Evolutionary conservation across 2,329 filamentous ascomycete genomes (phyloP), one percentile per base, ranked within the genome.

Genomic region (Claviceps paspali): DNA sequence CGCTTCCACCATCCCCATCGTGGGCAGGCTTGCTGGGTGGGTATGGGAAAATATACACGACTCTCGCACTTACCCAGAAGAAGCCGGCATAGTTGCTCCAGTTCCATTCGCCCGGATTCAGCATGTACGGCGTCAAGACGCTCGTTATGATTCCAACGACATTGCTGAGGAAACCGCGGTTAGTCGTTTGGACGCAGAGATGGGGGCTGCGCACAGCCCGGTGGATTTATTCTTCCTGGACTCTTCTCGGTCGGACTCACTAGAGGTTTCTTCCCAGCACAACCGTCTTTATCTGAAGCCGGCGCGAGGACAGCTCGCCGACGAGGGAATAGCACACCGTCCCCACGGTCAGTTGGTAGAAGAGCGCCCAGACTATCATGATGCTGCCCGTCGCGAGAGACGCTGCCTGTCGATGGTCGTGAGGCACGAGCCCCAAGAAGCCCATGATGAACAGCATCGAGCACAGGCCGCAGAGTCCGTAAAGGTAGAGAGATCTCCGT

Each of bases 281-380:
- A 17, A 93, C 81, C 0, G 87, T 93, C 65, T 94, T 94, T 63
- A 92, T 87, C 52, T 87, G 81, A 24, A 95, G 68, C 2, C 86
- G 73, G 11, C 82, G 74, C 0, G 84, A 85, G 0, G 84, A 86
- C 17, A 94, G 60, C 55, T 94, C 86, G 1, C 82, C 75, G 4
- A 94, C 86, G 9, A 94, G 71, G 0, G 84, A 91, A 61, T 92
- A 94, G 57, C 81, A 85, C 6, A 93, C 84, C 0, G 86, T 91
- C 28, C 86, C 86, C 34, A 94, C 85, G 0, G 83, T 82, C 33
- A 88, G 67, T 54, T 94, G 84, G 60, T 93, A 94, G 49, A 79
- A 73, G 32, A 91, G 62, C 1, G 86, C 79, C 81, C 81, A 91
- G 39, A 78, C 58, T 24, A 91, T 66, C 80, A 94, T 87, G 58